These are phyloP conservation scores for Monilinia fructigena DNA, from an alignment of 2,329 filamentous ascomycete genomes.

Conservation along the genomic window DNA sequence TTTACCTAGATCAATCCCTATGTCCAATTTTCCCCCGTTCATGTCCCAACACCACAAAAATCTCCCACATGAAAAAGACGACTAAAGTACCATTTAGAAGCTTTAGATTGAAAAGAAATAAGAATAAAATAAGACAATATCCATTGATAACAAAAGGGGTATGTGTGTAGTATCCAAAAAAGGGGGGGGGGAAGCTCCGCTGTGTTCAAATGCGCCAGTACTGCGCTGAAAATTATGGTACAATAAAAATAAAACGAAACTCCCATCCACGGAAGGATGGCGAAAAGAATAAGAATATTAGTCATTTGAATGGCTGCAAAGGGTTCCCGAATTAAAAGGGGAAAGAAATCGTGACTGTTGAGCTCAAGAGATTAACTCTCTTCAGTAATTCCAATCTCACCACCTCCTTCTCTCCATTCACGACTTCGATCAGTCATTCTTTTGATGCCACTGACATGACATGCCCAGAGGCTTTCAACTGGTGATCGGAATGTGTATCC, in stretches of 20 bases:
- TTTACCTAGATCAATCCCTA: background rate
- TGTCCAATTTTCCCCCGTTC: background rate
- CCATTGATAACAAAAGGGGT: conserved; percentile 9
- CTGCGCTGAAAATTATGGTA: conserved; percentile 10
- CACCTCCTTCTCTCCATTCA: conserved; percentile 83
- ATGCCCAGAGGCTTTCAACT: conserved; percentile 86
- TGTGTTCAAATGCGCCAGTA: conserved; percentile 10
- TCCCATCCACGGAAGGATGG: background rate
- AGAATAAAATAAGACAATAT: conserved; percentile 7
- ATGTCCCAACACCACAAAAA: conserved; percentile 12
- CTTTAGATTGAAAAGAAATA: background rate
- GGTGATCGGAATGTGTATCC: conserved; percentile 91
- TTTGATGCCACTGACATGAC: conserved; percentile 76
- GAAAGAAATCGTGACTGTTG: background rate
- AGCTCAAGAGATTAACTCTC: conserved; percentile 33
- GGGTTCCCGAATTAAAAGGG: background rate
- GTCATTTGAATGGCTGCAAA: background rate
- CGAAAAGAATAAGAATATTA: background rate
- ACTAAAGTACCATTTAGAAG: background rate
- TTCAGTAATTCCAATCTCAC: conserved; percentile 39
- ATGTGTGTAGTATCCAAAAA: conserved; percentile 11
- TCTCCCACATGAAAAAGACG: background rate
- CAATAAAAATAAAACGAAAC: conserved; percentile 3
- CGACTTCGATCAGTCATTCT: conserved; percentile 78
- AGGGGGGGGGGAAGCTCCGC: background rate